These are phyloP conservation scores for Terfezia claveryi DNA, from an alignment of 495 filamentous ascomycete genomes.

Conservation along the genomic window DNA sequence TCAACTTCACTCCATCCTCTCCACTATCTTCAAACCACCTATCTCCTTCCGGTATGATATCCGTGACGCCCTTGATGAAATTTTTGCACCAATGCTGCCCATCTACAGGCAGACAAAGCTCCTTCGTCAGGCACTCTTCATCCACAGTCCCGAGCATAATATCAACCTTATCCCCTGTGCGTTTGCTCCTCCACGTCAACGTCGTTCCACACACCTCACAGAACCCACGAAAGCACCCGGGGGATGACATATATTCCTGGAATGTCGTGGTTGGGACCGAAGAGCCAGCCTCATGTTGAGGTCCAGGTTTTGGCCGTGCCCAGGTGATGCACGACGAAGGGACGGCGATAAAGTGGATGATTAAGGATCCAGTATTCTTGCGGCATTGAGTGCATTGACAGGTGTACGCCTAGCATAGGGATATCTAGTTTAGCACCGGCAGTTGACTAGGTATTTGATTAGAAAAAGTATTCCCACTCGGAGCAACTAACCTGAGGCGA, in stretches of 20 bases:
- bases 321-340: slow-evolving; percentile 15
- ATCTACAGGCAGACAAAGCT: not conserved
- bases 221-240: slow-evolving; percentile 1
- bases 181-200: slow-evolving; percentile 1
- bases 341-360: slow-evolving; percentile 17
- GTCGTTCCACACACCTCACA: slow-evolving; percentile 1
- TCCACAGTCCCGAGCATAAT: not conserved
- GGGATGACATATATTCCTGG: slow-evolving; percentile 1
- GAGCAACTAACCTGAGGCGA: not conserved
- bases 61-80: slow-evolving; percentile 2
- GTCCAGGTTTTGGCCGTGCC: not conserved
- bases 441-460: too few species aligned
- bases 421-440: too few species aligned
- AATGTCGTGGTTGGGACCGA: not conserved
- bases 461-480: too few species aligned
- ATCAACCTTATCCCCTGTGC: not conserved
- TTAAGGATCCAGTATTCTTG: slow-evolving; percentile 21
- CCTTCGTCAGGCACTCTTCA: not conserved
- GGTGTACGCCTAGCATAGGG: slow-evolving; percentile 7
- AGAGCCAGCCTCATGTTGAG: too few species aligned
- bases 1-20: too few species aligned
- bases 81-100: slow-evolving; percentile 1
- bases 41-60: not conserved
- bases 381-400: slow-evolving; percentile 29
- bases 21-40: not conserved